These are phyloP conservation scores for Remersonia thermophila DNA, from an alignment of 2,329 filamentous ascomycete genomes.

Conservation along the genomic window DNA sequence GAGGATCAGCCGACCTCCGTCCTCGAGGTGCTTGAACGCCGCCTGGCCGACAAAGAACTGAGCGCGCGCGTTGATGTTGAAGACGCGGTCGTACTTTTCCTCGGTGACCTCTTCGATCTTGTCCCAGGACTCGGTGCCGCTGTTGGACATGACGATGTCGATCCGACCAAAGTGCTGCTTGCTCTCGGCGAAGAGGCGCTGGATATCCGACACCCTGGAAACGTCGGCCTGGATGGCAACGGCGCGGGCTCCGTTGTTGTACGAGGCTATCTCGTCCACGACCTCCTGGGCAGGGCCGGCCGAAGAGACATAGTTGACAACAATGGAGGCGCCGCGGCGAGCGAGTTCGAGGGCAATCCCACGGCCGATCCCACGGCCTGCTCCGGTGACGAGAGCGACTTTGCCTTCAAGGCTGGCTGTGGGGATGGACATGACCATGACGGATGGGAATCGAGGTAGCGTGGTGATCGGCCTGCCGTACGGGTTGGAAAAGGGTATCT, in stretches of 20 bases:
- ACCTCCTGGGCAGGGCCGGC: slow-evolving; percentile 42
- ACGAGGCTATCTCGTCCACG: slow-evolving; percentile 36
- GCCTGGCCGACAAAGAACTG: slow-evolving; percentile 72
- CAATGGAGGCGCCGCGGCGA: slow-evolving; percentile 49
- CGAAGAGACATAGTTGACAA: slow-evolving; percentile 55
- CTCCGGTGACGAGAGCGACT: slow-evolving; percentile 50
- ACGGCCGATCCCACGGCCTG: slow-evolving; percentile 53
- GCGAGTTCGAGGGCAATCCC: slow-evolving; percentile 57
- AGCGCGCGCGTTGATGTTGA: slow-evolving; percentile 57
- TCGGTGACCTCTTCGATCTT: slow-evolving; percentile 56
- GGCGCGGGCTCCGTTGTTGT: slow-evolving; percentile 42
- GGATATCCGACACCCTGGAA: slow-evolving; percentile 45
- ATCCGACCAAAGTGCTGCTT: slow-evolving; percentile 54
- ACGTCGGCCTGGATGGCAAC: slow-evolving; percentile 54
- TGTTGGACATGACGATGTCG: slow-evolving; percentile 63
- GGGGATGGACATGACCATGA: slow-evolving; percentile 18
- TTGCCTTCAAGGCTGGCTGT: slow-evolving; percentile 34
- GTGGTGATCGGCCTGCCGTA: not conserved
- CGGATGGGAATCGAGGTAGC: slow-evolving; percentile 1
- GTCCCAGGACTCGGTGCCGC: slow-evolving; percentile 59
- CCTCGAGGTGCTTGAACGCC: slow-evolving; percentile 56
- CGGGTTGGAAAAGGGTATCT: not conserved
- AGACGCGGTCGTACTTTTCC: slow-evolving; percentile 60
- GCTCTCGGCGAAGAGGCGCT: slow-evolving; percentile 51
- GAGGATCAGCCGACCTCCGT: slow-evolving; percentile 59